Evolutionary conservation across 2,329 filamentous ascomycete species (phyloP), one percentile per base, ranked within the genome.

Genomic region (Bipolaris gigantea): DNA sequence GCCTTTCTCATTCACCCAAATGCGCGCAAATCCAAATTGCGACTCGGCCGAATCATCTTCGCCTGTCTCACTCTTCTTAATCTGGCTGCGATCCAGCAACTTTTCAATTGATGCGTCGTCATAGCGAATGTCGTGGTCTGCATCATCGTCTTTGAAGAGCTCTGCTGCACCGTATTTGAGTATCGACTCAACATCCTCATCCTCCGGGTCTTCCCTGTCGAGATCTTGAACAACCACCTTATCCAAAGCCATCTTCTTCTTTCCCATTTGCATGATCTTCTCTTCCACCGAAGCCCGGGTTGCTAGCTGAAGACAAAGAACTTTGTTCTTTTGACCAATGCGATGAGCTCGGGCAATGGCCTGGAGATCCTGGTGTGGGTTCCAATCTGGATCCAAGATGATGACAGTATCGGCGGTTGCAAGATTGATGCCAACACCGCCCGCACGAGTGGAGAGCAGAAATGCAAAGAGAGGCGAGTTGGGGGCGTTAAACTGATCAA

Each of bases 331-430:
- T 75, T 99, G 95, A 0, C 95, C 95, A 59, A 99, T 97, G 23
- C 94, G 88, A 74, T 99, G 94, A 16, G 93, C 94, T 61, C 95
- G 87, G 27, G 93, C 96, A 27, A 99, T 81, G 0, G 94, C 94
- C 73, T 99, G 94, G 36, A 99, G 89, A 67, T 99, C 95, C 74
- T 99, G 94, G 69, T 99, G 94, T 0, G 94, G 94, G 58, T 99
- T 99, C 79, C 96, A 97, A 70, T 99, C 94, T 0, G 91, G 91
- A 65, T 99, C 92, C 62, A 97, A 85, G 61, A 99, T 97, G 61
- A 99, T 97, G 57, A 99, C 95, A 0, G 94, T 99, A 69, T 99
- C 94, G 2, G 94, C 94, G 7, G 92, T 96, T 0, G 94, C 94
- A 50, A 99, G 81, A 70, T 99, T 99, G 79, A 99, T 99, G 15